Evolutionary conservation across 73 alveolate species (phyloP).

Genomic region (Paramecium biaurelia): DNA sequence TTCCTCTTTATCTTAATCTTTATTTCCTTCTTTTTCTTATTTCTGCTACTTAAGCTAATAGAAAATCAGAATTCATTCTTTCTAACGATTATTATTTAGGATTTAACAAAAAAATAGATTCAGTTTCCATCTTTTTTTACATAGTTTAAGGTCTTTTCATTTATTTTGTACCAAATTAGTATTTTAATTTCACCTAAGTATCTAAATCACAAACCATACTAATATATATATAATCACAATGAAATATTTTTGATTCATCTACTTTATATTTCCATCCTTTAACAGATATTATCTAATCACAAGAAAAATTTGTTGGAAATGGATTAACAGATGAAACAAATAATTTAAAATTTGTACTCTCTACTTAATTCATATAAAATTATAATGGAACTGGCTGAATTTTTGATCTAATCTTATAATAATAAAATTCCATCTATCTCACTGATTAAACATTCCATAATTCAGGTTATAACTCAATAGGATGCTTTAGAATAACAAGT

Average conservation of each 20-base stretch:
- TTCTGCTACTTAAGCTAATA: slow-evolving; percentile 15
- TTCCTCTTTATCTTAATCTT: not conserved
- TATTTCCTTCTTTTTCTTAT: slow-evolving; percentile 20
- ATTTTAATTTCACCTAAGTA: not conserved
- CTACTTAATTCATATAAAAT: not conserved
- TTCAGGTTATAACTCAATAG: not conserved
- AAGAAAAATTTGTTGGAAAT: slow-evolving; percentile 44
- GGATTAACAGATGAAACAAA: slow-evolving; percentile 45
- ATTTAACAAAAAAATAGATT: not conserved
- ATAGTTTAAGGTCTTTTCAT: not conserved
- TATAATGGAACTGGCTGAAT: not conserved
- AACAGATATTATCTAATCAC: slow-evolving; percentile 25
- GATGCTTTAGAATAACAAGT: not conserved
- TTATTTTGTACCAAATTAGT: not conserved
- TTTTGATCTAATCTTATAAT: slow-evolving; percentile 20
- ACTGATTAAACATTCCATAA: not conserved
- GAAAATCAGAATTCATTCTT: not conserved
- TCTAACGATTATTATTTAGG: not conserved
- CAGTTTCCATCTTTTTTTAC: not conserved
- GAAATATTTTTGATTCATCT: slow-evolving; percentile 1
- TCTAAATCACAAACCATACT: slow-evolving; percentile 26
- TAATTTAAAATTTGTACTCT: not conserved
- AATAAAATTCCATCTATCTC: slow-evolving; percentile 43
- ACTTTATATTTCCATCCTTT: slow-evolving; percentile 51
- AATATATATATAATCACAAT: not conserved